A percentile compares a stretch with the other conserved stretches of the same genome.
phyloP scores from a whole-genome alignment of 2,329 filamentous ascomycete species.

The Colletotrichum falcatum region DNA sequence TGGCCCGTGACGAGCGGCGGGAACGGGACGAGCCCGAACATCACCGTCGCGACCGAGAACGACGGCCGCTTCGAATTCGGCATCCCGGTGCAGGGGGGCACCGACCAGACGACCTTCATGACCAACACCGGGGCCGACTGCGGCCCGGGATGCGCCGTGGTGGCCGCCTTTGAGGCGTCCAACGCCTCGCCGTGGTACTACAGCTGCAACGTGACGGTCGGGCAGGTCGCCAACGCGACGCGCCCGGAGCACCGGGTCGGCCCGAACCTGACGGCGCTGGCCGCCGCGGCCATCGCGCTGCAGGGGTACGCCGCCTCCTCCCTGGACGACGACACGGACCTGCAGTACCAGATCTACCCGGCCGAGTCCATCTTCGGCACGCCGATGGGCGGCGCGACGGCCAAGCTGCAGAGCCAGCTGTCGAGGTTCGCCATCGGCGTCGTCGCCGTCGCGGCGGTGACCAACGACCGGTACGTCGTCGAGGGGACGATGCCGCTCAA shows the following conservation, averaged over 20 bases:
- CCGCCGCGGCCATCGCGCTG: constrained; percentile 54
- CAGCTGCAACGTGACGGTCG: constrained; percentile 53
- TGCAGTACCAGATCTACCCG: constrained; percentile 57
- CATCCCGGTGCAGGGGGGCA: constrained; percentile 47
- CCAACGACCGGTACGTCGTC: constrained; percentile 45
- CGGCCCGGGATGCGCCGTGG: constrained; percentile 45
- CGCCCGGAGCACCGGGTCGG: constrained; percentile 53
- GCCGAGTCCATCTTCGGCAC: constrained; percentile 54
- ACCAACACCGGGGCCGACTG: constrained; percentile 46
- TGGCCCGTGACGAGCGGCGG: constrained; percentile 49
- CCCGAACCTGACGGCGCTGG: constrained; percentile 49
- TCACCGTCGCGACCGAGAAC: constrained; percentile 46
- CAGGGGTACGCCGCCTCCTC: constrained; percentile 51
- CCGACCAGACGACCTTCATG: constrained; percentile 53
- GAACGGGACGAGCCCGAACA: constrained; percentile 45
- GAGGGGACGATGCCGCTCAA: constrained; percentile 48
- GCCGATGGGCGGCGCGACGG: constrained; percentile 46
- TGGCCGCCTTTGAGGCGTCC: constrained; percentile 55
- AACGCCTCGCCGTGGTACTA: constrained; percentile 55
- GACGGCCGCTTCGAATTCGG: constrained; percentile 24
- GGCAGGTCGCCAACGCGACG: constrained; percentile 49
- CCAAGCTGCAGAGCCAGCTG: constrained; percentile 52
- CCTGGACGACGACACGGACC: constrained; percentile 42
- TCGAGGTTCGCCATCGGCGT: constrained; percentile 53
- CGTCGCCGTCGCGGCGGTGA: constrained; percentile 49